phyloP scores from a whole-genome alignment of 495 filamentous ascomycete species.

The Aspergillus saccharolyticus region DNA sequence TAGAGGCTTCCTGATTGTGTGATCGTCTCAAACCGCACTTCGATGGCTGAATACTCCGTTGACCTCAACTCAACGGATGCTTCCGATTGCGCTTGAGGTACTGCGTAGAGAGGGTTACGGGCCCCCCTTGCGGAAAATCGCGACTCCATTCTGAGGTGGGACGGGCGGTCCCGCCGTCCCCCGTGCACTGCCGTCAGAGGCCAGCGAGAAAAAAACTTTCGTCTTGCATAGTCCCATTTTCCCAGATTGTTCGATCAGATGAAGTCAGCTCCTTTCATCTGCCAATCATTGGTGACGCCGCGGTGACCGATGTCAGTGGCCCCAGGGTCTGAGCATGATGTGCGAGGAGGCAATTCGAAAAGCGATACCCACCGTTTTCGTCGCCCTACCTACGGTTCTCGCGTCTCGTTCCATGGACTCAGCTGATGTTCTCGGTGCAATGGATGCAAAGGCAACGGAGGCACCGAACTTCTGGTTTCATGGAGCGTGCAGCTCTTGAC shows the following conservation, averaged over 20 bases:
- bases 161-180: slow-evolving; percentile 4
- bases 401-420: background rate
- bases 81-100: background rate
- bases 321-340: background rate
- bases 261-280: slow-evolving; percentile 1
- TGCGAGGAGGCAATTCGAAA: background rate
- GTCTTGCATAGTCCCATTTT: background rate
- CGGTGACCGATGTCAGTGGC: background rate
- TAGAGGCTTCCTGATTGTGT: background rate
- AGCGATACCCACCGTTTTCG: background rate
- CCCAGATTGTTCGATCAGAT: background rate
- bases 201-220: background rate
- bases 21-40: background rate
- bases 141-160: slow-evolving; percentile 3
- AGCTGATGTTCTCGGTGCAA: background rate
- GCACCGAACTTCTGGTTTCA: too few relatives aligned
- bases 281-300: slow-evolving; percentile 2
- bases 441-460: too few relatives aligned
- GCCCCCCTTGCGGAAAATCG: slow-evolving; percentile 3
- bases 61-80: background rate
- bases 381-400: background rate
- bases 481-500: too few relatives aligned
- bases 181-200: slow-evolving; percentile 3
- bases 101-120: background rate
- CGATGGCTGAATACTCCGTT: background rate